These are phyloP conservation scores for Phytophthora quininea DNA, from an alignment of 352 stramenopile genomes.

Conservation along the genomic window DNA sequence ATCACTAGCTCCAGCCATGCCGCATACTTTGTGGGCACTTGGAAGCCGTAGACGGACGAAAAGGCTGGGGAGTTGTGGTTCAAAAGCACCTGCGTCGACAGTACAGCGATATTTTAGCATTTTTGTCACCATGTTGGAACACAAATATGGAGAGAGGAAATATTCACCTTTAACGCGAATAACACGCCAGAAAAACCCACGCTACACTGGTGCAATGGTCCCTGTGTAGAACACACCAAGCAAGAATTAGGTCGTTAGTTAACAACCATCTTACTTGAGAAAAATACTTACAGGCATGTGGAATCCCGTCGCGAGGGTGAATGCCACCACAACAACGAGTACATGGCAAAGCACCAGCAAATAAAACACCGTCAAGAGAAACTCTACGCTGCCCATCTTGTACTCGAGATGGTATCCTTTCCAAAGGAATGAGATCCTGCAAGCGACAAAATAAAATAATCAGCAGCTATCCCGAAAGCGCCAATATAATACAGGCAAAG, in stretches of 20 bases:
- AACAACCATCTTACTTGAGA: neutral
- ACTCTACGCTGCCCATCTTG: constrained; percentile 54
- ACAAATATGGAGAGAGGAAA: neutral
- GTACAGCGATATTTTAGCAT: constrained; percentile 3
- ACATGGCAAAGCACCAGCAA: constrained; percentile 69
- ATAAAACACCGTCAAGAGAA: constrained; percentile 51
- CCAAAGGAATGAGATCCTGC: constrained; percentile 81
- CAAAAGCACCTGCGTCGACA: constrained; percentile 70
- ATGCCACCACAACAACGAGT: constrained; percentile 54
- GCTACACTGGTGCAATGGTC: constrained; percentile 59
- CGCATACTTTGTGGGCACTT: constrained; percentile 86
- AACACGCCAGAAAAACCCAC: constrained; percentile 83
- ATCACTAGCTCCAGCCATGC: constrained; percentile 89
- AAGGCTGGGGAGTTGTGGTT: constrained; percentile 76
- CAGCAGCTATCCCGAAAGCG: neutral
- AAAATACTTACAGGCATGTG: constrained; percentile 24
- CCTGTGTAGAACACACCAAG: constrained; percentile 25
- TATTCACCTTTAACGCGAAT: constrained; percentile 75
- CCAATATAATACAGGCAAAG: neutral
- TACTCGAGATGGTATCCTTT: constrained; percentile 84
- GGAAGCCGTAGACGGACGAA: constrained; percentile 69
- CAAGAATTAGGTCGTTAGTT: neutral
- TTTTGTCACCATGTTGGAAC: too few relatives aligned
- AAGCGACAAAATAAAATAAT: constrained; percentile 16
- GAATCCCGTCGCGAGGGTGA: constrained; percentile 24